phyloP scores from a whole-genome alignment of 192 early-diverging fungal genomes.

The Gorgonomyces haynaldii region DNA sequence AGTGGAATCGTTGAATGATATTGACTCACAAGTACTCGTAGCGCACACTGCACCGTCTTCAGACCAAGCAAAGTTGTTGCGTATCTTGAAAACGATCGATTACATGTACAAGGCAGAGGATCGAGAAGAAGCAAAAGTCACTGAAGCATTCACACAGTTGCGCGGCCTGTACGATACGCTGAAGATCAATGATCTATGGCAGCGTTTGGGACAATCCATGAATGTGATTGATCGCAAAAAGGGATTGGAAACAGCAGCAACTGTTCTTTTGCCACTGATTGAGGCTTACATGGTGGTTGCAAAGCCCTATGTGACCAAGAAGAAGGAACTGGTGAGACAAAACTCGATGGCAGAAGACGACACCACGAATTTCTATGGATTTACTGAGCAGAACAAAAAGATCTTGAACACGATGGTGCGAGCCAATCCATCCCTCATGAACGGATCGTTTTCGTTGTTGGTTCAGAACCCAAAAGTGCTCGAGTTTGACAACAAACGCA shows the following conservation, averaged over 20 bases:
- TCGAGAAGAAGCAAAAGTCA: constrained; percentile 13
- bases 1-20: constrained; percentile 50
- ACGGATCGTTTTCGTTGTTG: constrained; percentile 88
- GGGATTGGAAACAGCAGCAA: constrained; percentile 80
- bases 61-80: constrained; percentile 80
- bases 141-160: too few relatives aligned
- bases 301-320: constrained; percentile 60
- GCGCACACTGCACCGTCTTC: constrained; percentile 79
- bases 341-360: constrained; percentile 12
- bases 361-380: constrained; percentile 71
- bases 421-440: constrained; percentile 91
- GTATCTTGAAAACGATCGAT: constrained; percentile 90
- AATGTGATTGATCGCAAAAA: constrained; percentile 58
- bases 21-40: constrained; percentile 59
- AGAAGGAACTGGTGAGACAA: constrained; percentile 4
- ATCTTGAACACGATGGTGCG: constrained; percentile 95
- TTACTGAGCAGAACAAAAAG: constrained; percentile 91
- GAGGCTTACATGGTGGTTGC: constrained; percentile 98
- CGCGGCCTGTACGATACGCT: constrained; percentile 29
- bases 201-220: constrained; percentile 61
- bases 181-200: constrained; percentile 53
- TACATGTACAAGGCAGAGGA: constrained; percentile 55
- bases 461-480: constrained; percentile 96
- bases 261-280: constrained; percentile 84
- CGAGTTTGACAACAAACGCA: constrained; percentile 98